A percentile compares a stretch with the other conserved stretches of the same genome.
phyloP scores from a whole-genome alignment of 257 asterid genomes.

The Penstemon barbatus region DNA sequence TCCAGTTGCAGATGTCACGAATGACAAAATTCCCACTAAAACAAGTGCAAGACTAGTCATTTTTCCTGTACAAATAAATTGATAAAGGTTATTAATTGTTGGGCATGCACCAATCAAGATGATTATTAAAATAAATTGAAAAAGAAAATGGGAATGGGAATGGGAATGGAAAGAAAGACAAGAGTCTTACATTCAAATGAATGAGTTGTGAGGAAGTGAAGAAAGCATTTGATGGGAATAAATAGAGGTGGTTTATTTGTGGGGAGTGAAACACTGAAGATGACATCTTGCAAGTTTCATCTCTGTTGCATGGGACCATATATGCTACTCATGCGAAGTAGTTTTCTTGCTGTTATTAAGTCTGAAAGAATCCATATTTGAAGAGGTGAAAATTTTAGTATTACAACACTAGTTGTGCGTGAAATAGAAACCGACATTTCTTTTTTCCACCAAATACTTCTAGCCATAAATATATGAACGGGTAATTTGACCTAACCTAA shows the following conservation, averaged over 20 bases:
- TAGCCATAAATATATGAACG: no score
- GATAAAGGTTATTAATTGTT: background rate
- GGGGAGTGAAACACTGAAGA: constrained; percentile 32
- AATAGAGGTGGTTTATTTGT: constrained; percentile 40
- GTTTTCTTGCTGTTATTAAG: no score
- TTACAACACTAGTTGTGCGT: no score
- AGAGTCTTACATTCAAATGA: constrained; percentile 11
- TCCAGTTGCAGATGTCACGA: constrained; percentile 40
- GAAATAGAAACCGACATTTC: no score
- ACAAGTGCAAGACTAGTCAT: constrained; percentile 41
- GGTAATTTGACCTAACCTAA: no score
- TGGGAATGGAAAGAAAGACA: background rate
- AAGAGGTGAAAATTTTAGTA: no score
- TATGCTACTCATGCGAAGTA: background rate
- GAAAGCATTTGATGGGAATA: constrained; percentile 48
- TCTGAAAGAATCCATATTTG: no score
- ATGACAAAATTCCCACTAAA: constrained; percentile 47
- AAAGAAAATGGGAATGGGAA: background rate
- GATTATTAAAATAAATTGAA: background rate
- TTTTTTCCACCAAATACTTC: no score
- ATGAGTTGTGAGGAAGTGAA: constrained; percentile 42
- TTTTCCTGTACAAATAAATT: constrained; percentile 33
- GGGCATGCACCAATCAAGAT: background rate
- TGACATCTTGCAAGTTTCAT: constrained; percentile 39
- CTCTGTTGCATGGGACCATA: constrained; percentile 52